phyloP scores from a whole-genome alignment of 306 rosid species.

The Trifolium dubium region DNA sequence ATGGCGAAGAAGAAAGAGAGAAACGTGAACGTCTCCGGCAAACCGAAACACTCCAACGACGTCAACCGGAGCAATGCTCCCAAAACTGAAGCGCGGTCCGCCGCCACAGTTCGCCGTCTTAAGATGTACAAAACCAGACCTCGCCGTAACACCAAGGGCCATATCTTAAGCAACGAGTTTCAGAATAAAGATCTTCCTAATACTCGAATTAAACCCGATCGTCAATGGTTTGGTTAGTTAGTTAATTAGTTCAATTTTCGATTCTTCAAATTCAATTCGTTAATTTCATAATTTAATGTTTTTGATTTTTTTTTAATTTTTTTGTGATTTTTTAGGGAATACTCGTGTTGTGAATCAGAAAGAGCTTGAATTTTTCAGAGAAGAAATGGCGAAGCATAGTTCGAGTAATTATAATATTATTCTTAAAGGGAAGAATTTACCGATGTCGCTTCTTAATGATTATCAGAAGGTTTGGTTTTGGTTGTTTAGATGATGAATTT shows the following conservation, averaged over 20 bases:
- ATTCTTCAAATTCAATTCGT: neutral
- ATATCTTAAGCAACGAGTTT: conserved; percentile 58
- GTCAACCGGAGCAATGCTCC: conserved; percentile 64
- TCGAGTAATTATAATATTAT: conserved; percentile 77
- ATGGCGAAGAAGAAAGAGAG: conserved; percentile 83
- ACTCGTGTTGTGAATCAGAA: conserved; percentile 84
- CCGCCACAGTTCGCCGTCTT: conserved; percentile 91
- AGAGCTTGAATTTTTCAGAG: conserved; percentile 79
- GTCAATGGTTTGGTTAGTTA: conserved; percentile 79
- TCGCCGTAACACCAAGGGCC: conserved; percentile 63
- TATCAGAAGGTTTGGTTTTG: conserved; percentile 70
- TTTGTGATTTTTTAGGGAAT: conserved; percentile 54
- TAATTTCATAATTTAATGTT: neutral
- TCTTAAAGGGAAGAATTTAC: conserved; percentile 75
- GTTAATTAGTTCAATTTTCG: conserved; percentile 41
- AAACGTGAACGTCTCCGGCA: conserved; percentile 73
- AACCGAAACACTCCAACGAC: conserved; percentile 91
- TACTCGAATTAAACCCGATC: conserved; percentile 92
- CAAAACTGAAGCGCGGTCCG: conserved; percentile 62
- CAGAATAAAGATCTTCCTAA: conserved; percentile 77
- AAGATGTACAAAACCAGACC: conserved; percentile 87
- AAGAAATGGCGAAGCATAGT: conserved; percentile 70
- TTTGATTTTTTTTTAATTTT: conserved; percentile 8
- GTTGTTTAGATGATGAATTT: conserved; percentile 11
- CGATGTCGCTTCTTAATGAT: conserved; percentile 78